phyloP scores from a whole-genome alignment of 495 filamentous ascomycete species.

The Lepidopterella palustris region DNA sequence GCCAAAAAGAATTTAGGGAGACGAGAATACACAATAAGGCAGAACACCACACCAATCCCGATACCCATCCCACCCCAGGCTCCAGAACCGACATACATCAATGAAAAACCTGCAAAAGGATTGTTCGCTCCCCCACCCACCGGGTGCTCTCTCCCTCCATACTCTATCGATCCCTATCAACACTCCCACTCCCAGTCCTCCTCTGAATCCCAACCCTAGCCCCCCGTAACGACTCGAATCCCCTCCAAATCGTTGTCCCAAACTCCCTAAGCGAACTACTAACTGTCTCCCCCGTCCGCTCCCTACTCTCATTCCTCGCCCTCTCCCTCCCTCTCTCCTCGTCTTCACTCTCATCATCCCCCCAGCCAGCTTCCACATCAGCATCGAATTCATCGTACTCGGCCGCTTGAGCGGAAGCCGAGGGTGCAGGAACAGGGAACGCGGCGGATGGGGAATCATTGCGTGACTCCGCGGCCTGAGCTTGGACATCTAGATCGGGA shows the following conservation, averaged over 20 bases:
- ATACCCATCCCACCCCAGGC: too few relatives aligned
- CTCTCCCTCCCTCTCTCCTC: background rate
- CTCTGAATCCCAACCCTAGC: slow-evolving; percentile 16
- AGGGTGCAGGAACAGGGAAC: slow-evolving; percentile 14
- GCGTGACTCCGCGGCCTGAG: slow-evolving; percentile 35
- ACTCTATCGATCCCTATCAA: slow-evolving; percentile 23
- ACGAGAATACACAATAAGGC: too few relatives aligned
- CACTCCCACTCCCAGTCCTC: slow-evolving; percentile 10
- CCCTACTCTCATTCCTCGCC: background rate
- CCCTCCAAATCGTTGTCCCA: slow-evolving; percentile 25
- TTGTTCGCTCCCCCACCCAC: too few relatives aligned
- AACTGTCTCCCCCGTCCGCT: background rate
- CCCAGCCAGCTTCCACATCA: slow-evolving; percentile 26
- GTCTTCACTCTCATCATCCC: slow-evolving; percentile 2
- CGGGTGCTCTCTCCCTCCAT: too few relatives aligned
- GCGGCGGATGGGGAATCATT: slow-evolving; percentile 44
- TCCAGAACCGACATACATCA: too few relatives aligned
- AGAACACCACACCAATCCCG: too few relatives aligned
- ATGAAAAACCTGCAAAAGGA: too few relatives aligned
- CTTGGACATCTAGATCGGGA: slow-evolving; percentile 41
- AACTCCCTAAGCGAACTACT: slow-evolving; percentile 13
- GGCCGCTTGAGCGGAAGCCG: background rate
- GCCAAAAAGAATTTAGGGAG: too few relatives aligned
- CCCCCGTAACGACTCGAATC: slow-evolving; percentile 18
- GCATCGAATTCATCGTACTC: slow-evolving; percentile 2